These are phyloP conservation scores for Microstegium vimineum DNA, from an alignment of 176 grass and related monocot species.

Conservation along the genomic window DNA sequence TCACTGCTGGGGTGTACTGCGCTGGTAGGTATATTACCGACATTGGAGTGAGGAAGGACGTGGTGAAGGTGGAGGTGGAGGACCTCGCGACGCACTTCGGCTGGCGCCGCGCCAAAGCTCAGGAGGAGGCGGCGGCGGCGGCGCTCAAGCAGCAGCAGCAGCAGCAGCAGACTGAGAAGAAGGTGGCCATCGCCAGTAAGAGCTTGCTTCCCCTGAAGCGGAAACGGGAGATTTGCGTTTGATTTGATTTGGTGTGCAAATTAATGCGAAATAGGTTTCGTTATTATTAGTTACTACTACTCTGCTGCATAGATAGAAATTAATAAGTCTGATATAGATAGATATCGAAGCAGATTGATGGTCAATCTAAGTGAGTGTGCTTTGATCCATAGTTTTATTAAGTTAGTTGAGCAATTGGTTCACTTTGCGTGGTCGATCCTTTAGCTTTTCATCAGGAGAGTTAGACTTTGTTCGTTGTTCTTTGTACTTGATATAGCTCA, in stretches of 20 bases:
- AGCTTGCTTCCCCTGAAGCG: conserved; percentile 42
- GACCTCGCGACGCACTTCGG: conserved; percentile 44
- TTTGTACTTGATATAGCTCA: conserved; percentile 1
- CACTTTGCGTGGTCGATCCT: not conserved
- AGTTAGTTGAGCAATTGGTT: not conserved
- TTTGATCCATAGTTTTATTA: conserved; percentile 25
- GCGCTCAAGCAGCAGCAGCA: not conserved
- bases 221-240: conserved; percentile 32
- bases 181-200: not conserved
- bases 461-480: not conserved
- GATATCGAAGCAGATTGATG: not conserved
- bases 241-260: not conserved
- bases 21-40: conserved; percentile 68
- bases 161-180: not conserved
- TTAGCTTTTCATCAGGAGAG: not conserved
- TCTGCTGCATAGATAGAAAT: no score
- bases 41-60: conserved; percentile 66
- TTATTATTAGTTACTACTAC: not conserved
- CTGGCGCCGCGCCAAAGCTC: conserved; percentile 16
- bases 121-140: not conserved
- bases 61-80: conserved; percentile 63
- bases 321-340: not conserved
- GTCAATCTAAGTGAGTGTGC: conserved; percentile 16
- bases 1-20: conserved; percentile 58
- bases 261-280: not conserved